Evolutionary conservation across 805 yeast species (phyloP).

Genomic region (Barnettozyma sucrosica): DNA sequence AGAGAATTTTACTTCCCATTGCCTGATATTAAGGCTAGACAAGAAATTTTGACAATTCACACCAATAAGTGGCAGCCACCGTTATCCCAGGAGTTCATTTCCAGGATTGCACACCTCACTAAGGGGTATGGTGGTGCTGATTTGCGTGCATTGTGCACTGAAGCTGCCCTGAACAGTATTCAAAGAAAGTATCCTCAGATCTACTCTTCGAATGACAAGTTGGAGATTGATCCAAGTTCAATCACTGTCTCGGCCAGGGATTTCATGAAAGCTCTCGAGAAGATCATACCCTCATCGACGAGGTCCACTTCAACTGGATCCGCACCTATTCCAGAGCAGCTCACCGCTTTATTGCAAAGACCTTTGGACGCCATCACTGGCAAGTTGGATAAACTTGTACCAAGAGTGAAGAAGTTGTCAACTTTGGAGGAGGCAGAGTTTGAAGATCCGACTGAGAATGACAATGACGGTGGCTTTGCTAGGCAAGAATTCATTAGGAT

Average conservation of each 20-base stretch:
- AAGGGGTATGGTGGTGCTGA: slow-evolving; percentile 99
- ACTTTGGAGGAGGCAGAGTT: slow-evolving; percentile 66
- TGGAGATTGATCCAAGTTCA: slow-evolving; percentile 62
- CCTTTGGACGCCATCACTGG: slow-evolving; percentile 42
- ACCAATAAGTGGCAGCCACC: slow-evolving; percentile 87
- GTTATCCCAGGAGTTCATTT: slow-evolving; percentile 48
- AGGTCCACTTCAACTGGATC: slow-evolving; percentile 71
- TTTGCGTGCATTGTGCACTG: slow-evolving; percentile 88
- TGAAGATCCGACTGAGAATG: slow-evolving; percentile 50
- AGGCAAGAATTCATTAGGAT: slow-evolving; percentile 54
- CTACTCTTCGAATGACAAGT: slow-evolving; percentile 66
- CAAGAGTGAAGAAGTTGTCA: slow-evolving; percentile 48
- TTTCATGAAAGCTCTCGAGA: slow-evolving; percentile 78
- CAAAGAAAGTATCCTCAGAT: slow-evolving; percentile 93
- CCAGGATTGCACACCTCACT: slow-evolving; percentile 68
- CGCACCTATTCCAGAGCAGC: slow-evolving; percentile 70
- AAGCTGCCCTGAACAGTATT: slow-evolving; percentile 87
- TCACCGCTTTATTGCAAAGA: slow-evolving; percentile 56
- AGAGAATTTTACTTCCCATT: slow-evolving; percentile 94
- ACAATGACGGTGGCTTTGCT: slow-evolving; percentile 59
- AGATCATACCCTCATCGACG: slow-evolving; percentile 88
- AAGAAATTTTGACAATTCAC: slow-evolving; percentile 75
- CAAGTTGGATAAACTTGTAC: slow-evolving; percentile 54
- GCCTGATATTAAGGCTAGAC: slow-evolving; percentile 77
- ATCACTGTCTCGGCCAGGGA: slow-evolving; percentile 76